Evolutionary conservation across 2,329 filamentous ascomycete species (phyloP), one percentile per base, ranked within the genome.

Genomic region (Scytalidium lignicola): DNA sequence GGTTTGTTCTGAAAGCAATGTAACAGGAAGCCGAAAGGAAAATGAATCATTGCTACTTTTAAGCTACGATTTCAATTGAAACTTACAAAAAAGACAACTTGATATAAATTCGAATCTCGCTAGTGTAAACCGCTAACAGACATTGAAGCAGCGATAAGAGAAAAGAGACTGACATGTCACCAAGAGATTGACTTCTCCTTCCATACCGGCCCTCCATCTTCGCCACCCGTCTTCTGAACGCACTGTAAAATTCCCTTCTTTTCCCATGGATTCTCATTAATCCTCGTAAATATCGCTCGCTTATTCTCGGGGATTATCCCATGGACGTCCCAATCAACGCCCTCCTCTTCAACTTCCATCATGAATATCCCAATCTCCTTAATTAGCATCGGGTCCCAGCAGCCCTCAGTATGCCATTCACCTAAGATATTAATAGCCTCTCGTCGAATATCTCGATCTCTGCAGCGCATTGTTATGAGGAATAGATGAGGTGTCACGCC

Each of bases 301-400:
- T 39, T n/a, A 22, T 39, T 43, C 22, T 47, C 45, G 9, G 45
- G 45, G 21, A 47, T 42, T 18, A 26, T 17, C 37, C 19, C 42
- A 3, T 19, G 37, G 19, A 15, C 17, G 26, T 39, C 26, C 17
- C 23, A 47, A 22, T 57, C 52, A 2, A 58, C 41, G 8, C 54
- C 57, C 10, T 57, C 54, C 44, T 61, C 59, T 43, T 61, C 58
- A 12, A 60, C 43, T 41, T 58, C 52, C 54, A 60, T 58, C 2
- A 59, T 37, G 21, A 52, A 56, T n/a, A n/a, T 41, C 8, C 51
- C 55, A 13, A 59, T 41, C 42, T 56, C 51, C 5, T 53, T 57
- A 18, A 42, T 44, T 2, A 49, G 29, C 21, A 41, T 32, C 18
- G 43, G 51, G 20, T 51, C 49, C 55, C 53, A 58, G 44, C 53